phyloP scores from a whole-genome alignment of 2,329 filamentous ascomycete genomes.

The Fusarium nurragi region DNA sequence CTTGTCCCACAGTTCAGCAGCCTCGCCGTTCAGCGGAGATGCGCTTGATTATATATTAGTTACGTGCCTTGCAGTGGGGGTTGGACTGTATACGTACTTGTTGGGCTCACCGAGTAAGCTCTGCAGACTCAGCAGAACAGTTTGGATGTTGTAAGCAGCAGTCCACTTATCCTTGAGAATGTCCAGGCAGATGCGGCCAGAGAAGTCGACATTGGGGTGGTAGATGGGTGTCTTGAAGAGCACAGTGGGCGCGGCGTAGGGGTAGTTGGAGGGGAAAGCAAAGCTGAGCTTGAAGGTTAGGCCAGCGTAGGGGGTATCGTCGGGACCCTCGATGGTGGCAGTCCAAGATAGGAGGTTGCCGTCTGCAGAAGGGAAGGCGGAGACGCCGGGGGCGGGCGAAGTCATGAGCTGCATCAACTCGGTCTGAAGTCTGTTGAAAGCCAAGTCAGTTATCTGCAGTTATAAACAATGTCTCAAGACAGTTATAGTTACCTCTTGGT shows the following conservation, averaged over 20 bases:
- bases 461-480: not conserved
- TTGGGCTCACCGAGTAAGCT: constrained; percentile 96
- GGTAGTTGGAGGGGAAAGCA: constrained; percentile 90
- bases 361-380: constrained; percentile 90
- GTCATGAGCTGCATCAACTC: constrained; percentile 99
- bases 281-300: constrained; percentile 93
- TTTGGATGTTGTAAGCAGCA: constrained; percentile 95
- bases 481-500: constrained; percentile 72
- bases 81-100: constrained; percentile 73
- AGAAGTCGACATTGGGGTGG: constrained; percentile 98
- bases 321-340: constrained; percentile 90
- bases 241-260: constrained; percentile 88
- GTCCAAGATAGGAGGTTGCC: constrained; percentile 93
- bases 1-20: constrained; percentile 94
- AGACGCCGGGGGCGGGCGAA: constrained; percentile 89
- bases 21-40: constrained; percentile 94
- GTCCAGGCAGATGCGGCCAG: constrained; percentile 94
- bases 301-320: constrained; percentile 88
- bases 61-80: not conserved
- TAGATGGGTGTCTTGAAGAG: constrained; percentile 99
- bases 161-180: constrained; percentile 99
- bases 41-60: constrained; percentile 65
- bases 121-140: constrained; percentile 90
- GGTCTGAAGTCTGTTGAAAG: constrained; percentile 78
- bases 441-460: constrained; percentile 16